phyloP scores from a whole-genome alignment of 805 yeast species.

The Sugiyamaella americana region DNA sequence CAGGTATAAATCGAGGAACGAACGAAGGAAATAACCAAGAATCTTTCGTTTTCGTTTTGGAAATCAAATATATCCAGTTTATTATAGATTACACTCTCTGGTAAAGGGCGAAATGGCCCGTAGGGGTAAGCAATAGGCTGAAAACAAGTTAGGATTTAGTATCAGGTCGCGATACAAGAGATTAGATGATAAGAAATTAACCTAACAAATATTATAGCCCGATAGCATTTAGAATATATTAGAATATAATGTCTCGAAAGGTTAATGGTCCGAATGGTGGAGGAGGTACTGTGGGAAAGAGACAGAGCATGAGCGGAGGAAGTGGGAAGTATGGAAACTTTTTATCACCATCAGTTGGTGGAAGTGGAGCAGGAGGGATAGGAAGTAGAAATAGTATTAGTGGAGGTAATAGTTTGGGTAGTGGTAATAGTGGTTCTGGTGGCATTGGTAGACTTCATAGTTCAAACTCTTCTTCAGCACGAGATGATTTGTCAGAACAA shows the following conservation, averaged over 20 bases:
- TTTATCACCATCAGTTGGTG: background rate
- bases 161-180: too few relatives aligned
- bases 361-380: too few relatives aligned
- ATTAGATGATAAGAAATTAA: too few relatives aligned
- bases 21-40: too few relatives aligned
- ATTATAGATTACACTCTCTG: too few relatives aligned
- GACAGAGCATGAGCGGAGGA: background rate
- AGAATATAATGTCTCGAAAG: background rate
- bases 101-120: too few relatives aligned
- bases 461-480: constrained; percentile 1
- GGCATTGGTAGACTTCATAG: background rate
- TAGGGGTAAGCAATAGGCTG: too few relatives aligned
- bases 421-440: background rate
- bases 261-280: background rate
- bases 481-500: constrained; percentile 25
- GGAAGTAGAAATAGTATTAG: background rate
- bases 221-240: background rate
- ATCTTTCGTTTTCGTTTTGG: too few relatives aligned
- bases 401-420: background rate
- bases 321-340: background rate
- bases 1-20: too few relatives aligned
- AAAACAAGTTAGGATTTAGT: too few relatives aligned
- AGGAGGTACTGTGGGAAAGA: background rate
- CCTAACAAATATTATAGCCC: too few relatives aligned
- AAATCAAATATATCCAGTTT: too few relatives aligned